phyloP scores from a whole-genome alignment of 768 basidiomycete species.

The Russula sp. region DNA sequence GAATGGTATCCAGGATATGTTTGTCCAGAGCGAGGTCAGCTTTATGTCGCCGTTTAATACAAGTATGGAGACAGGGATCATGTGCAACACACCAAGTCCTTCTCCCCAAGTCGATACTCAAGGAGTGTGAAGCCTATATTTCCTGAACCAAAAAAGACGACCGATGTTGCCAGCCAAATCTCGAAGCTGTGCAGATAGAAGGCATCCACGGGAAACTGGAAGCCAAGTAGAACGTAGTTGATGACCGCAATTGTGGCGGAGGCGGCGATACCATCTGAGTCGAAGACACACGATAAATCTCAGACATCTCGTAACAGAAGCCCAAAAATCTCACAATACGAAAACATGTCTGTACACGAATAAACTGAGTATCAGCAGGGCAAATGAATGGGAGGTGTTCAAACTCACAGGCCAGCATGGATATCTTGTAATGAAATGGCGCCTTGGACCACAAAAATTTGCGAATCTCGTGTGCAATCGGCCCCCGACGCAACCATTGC shows the following conservation, averaged over 20 bases:
- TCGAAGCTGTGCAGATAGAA: constrained; percentile 78
- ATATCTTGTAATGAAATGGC: constrained; percentile 46
- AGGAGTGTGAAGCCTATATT: constrained; percentile 66
- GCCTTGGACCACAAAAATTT: constrained; percentile 66
- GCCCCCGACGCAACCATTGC: constrained; percentile 74
- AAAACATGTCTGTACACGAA: constrained; percentile 40
- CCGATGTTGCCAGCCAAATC: constrained; percentile 69
- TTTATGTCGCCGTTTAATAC: constrained; percentile 1
- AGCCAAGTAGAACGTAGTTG: constrained; percentile 73
- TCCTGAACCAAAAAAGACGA: constrained; percentile 74
- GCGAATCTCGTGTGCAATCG: constrained; percentile 74
- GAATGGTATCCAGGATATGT: constrained; percentile 38
- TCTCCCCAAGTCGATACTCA: constrained; percentile 62
- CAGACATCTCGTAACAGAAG: background rate
- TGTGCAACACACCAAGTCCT: constrained; percentile 25
- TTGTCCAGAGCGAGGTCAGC: constrained; percentile 29
- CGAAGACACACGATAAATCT: background rate
- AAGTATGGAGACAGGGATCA: background rate
- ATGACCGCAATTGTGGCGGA: constrained; percentile 59
- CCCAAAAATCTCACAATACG: constrained; percentile 40
- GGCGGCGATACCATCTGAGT: constrained; percentile 51
- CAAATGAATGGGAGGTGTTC: background rate
- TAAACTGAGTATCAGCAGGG: background rate
- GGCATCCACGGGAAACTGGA: constrained; percentile 63
- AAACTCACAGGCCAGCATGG: constrained; percentile 47